Evolutionary conservation across 495 filamentous ascomycete species (phyloP).

Genomic region (Coniosporium apollinis): DNA sequence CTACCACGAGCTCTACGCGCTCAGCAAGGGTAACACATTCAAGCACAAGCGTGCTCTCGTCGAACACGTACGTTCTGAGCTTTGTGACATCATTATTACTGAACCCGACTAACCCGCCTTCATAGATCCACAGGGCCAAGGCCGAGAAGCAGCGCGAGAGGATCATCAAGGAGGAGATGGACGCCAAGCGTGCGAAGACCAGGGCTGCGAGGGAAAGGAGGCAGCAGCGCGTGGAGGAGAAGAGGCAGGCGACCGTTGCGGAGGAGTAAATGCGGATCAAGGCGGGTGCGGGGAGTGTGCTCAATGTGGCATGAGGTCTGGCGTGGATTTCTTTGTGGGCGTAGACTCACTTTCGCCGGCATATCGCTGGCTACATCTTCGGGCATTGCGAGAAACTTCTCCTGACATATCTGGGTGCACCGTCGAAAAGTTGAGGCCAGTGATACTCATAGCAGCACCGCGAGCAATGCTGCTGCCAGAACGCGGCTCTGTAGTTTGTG

Average conservation of each 20-base stretch:
- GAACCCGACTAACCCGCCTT: background rate
- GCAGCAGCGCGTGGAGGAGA: constrained; percentile 69
- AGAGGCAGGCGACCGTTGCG: constrained; percentile 71
- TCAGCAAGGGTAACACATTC: constrained; percentile 99
- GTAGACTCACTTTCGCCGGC: too few relatives aligned
- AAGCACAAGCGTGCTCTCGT: constrained; percentile 99
- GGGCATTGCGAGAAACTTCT: too few relatives aligned
- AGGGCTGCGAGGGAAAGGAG: constrained; percentile 98
- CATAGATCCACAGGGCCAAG: constrained; percentile 98
- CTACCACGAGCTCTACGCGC: constrained; percentile 99
- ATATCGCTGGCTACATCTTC: too few relatives aligned
- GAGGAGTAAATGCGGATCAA: too few relatives aligned
- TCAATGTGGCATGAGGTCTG: too few relatives aligned
- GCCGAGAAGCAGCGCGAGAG: constrained; percentile 94
- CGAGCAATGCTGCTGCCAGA: too few relatives aligned
- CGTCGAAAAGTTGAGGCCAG: too few relatives aligned
- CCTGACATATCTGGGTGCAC: too few relatives aligned
- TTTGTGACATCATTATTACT: constrained; percentile 18
- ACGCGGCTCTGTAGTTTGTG: too few relatives aligned
- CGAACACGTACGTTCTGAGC: constrained; percentile 77
- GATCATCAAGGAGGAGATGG: constrained; percentile 95
- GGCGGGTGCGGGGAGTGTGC: too few relatives aligned
- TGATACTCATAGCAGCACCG: too few relatives aligned
- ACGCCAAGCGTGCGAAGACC: constrained; percentile 97
- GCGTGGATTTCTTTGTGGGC: too few relatives aligned